phyloP scores from a whole-genome alignment of 1,284 basidiomycete genomes.

The Meripilus lineatus region DNA sequence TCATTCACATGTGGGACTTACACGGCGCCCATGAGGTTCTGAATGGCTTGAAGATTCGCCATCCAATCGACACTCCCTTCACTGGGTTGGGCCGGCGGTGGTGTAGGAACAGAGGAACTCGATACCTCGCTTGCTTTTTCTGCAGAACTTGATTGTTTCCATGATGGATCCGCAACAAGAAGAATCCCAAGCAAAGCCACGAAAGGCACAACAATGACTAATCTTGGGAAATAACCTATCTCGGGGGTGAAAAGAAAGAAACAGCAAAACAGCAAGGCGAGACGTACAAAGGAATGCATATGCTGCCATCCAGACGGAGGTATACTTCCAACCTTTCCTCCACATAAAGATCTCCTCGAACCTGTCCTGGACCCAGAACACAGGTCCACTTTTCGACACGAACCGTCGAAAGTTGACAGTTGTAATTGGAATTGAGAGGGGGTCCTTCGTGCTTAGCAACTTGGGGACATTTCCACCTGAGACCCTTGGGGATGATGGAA shows the following conservation, averaged over 20 bases:
- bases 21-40: conserved; percentile 77
- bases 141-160: conserved; percentile 11
- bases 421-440: conserved; percentile 66
- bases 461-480: conserved; percentile 21
- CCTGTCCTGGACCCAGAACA: conserved; percentile 78
- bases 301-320: conserved; percentile 57
- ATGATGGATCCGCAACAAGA: conserved; percentile 49
- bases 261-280: conserved; percentile 3
- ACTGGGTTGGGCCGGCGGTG: conserved; percentile 34
- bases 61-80: conserved; percentile 69
- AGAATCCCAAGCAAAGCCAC: conserved; percentile 49
- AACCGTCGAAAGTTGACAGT: conserved; percentile 73
- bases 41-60: conserved; percentile 72
- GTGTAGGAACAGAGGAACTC: conserved; percentile 26
- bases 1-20: too few species aligned
- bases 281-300: conserved; percentile 69
- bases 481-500: conserved; percentile 23
- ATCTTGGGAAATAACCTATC: conserved; percentile 62
- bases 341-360: conserved; percentile 71
- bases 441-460: conserved; percentile 48
- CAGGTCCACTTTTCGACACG: conserved; percentile 55
- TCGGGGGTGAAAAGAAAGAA: not conserved
- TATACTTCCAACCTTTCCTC: conserved; percentile 64
- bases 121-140: conserved; percentile 9
- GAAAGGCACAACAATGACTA: conserved; percentile 64